Conservation (phyloP, 495 filamentous ascomycete species). For the Chaetomium fimeti region DNA sequence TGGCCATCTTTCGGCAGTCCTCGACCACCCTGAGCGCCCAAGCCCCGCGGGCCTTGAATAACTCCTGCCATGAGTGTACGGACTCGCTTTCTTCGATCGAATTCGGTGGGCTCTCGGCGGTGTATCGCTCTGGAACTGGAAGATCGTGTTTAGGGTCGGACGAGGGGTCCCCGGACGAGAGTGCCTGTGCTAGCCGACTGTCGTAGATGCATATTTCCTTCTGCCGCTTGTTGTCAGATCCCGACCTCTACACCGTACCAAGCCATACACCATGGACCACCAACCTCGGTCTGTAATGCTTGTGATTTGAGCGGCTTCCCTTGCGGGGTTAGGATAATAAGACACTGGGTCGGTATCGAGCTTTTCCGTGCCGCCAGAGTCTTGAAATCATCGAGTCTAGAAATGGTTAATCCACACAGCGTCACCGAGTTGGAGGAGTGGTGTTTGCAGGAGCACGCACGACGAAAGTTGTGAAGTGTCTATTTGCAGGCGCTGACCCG, state of each 20-base stretch:
- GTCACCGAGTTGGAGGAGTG: background rate
- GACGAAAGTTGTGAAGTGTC: conserved; percentile 67
- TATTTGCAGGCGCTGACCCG: conserved; percentile 74
- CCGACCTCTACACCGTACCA: background rate
- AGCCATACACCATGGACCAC: conserved; percentile 21
- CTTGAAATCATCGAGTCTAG: conserved; percentile 61
- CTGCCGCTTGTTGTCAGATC: conserved; percentile 44
- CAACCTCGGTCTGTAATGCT: conserved; percentile 71
- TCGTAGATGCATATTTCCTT: conserved; percentile 88
- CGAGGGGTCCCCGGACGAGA: conserved; percentile 40
- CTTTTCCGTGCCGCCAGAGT: conserved; percentile 66
- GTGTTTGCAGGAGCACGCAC: conserved; percentile 48
- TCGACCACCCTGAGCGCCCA: conserved; percentile 73
- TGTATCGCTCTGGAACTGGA: conserved; percentile 58
- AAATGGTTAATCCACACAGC: conserved; percentile 16
- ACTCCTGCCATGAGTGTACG: conserved; percentile 74
- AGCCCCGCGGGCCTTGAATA: conserved; percentile 68
- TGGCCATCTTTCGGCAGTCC: conserved; percentile 60
- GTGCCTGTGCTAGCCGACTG: conserved; percentile 59
- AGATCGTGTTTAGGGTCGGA: conserved; percentile 49
- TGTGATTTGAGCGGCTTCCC: conserved; percentile 78
- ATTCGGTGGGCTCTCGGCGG: conserved; percentile 63
- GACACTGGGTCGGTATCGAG: conserved; percentile 63
- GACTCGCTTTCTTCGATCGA: conserved; percentile 69
- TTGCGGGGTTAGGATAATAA: conserved; percentile 79